Conservation (phyloP, 2,329 filamentous ascomycete species). For the Arthrinium phaeospermum region DNA sequence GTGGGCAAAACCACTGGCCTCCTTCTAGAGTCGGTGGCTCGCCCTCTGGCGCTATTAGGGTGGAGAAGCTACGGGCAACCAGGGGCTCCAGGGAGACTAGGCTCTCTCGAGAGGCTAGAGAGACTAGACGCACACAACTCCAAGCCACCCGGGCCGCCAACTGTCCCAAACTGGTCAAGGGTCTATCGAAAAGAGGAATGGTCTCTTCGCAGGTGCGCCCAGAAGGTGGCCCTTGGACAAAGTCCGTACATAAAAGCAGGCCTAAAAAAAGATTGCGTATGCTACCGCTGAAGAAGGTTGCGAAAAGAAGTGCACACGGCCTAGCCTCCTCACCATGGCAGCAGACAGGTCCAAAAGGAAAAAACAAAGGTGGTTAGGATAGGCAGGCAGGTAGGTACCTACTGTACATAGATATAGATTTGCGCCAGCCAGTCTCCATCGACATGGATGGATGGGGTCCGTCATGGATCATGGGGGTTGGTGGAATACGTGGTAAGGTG, state of each 20-base stretch:
- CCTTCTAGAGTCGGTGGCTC: constrained; percentile 2
- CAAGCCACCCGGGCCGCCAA: constrained; percentile 15
- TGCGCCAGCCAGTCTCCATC: neutral
- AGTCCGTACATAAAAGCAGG: constrained; percentile 2
- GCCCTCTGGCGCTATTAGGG: constrained; percentile 13
- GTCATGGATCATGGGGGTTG: constrained; percentile 11
- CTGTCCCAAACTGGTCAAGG: neutral
- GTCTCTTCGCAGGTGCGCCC: constrained; percentile 3
- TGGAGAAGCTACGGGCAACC: constrained; percentile 5
- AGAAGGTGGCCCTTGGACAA: neutral
- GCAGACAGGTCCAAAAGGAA: neutral
- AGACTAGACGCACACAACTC: constrained; percentile 8
- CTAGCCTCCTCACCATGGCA: neutral
- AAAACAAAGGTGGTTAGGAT: neutral
- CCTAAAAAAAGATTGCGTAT: neutral
- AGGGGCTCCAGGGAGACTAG: constrained; percentile 6
- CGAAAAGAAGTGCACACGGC: neutral
- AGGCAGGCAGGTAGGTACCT: neutral
- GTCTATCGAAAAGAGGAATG: constrained; percentile 16
- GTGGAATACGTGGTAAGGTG: constrained; percentile 13
- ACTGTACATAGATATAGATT: neutral
- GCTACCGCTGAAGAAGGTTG: neutral
- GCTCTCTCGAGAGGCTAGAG: neutral
- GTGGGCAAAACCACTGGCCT: neutral
- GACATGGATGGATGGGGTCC: constrained; percentile 1